Evolutionary conservation across 2,329 filamentous ascomycete genomes (phyloP), one percentile per base, ranked within the genome.

Genomic region (Chrysoporthe austroafricana): DNA sequence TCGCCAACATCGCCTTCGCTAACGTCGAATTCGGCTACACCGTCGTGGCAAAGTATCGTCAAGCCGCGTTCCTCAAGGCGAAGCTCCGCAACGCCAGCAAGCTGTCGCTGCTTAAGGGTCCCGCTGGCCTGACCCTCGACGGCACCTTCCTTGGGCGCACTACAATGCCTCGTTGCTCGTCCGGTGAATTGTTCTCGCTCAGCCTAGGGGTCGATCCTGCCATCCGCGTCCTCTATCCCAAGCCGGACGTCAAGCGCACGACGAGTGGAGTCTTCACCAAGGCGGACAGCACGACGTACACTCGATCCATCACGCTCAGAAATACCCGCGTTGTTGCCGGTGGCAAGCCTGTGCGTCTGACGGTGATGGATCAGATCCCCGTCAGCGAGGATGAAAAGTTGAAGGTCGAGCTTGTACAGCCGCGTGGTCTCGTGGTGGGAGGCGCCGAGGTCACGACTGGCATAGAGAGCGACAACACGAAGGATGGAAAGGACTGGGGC

Each of bases 351-450:
- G 79, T 85, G 16, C 80, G 80, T 1, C 52, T 90, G 2, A 77
- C 84, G 1, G 83, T 90, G 36, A 74, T 87, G 2, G 88, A 90
- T 70, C 87, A 90, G 76, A 79, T 89, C 2, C 88, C 87, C 3
- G 79, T 89, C n/a, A 86, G 83, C 32, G 83, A 89, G 74, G 87
- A 90, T 64, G 87, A 89, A 73, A 79, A 82, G 52, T 77, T 90
- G 6, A 79, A 79, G 4, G 81, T 90, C 9, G 82, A 84, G 1
- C 73, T 89, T 43, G 70, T 82, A 18, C 74, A 77, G 21, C 88
- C 88, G 0, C 76, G 76, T 3, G 86, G 85, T 0, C 70, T 90
- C 54, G 72, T 72, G 0, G 70, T 75, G 3, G 80, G 78, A 0
- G 82, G 82, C 1, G 72, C 78, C 1, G 67, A 73, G 1, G 77